Evolutionary conservation across 2,329 filamentous ascomycete genomes (phyloP), one percentile per base, ranked within the genome.

Genomic region (Calonectria fujianensis): DNA sequence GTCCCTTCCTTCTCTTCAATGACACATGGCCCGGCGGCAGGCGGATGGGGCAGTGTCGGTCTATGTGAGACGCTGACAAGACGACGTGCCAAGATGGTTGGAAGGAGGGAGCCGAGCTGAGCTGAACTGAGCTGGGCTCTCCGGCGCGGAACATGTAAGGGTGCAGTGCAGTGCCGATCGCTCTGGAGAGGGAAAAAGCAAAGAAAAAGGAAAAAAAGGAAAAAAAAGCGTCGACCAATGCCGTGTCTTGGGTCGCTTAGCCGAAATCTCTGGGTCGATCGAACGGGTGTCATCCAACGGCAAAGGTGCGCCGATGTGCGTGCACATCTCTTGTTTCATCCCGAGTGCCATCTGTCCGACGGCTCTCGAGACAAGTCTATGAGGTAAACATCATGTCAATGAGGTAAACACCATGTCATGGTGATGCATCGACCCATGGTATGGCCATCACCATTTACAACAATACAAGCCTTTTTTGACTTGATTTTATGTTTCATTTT

Each of bases 271-370:
- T 61, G 32, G 18, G n/a, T 39, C 54, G n/a, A 61, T 61, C 31
- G 35, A 37, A 39, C 35, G 54, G 54, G 35, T 61, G 35, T 37
- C 20, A 35, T 39, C 37, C 54, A 61, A 61, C 51, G 51, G 51
- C 51, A 54, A 20, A 54, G 20, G 16, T 65, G 61, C 61, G 24
- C 37, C 24, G 61, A 45, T 65, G 45, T 7, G 48, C 48, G 59
- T 59, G 54, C 35, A 11, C 54, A 39, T 61, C 32, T 24, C 11
- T 61, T 61, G 54, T 61, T 61, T 37, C 54, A 61, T 37, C 54
- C 35, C 32, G n/a, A 50, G 8, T 29, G 32, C 10, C 45, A 48
- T 48, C 37, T 63, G 45, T 50, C 29, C 35, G 69, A 79, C 11
- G 32, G 32, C 32, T 35, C 32, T 35, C 6, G 41, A 3, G 41